phyloP scores from a whole-genome alignment of 2,329 filamentous ascomycete genomes.

The Juglanconis juglandina region DNA sequence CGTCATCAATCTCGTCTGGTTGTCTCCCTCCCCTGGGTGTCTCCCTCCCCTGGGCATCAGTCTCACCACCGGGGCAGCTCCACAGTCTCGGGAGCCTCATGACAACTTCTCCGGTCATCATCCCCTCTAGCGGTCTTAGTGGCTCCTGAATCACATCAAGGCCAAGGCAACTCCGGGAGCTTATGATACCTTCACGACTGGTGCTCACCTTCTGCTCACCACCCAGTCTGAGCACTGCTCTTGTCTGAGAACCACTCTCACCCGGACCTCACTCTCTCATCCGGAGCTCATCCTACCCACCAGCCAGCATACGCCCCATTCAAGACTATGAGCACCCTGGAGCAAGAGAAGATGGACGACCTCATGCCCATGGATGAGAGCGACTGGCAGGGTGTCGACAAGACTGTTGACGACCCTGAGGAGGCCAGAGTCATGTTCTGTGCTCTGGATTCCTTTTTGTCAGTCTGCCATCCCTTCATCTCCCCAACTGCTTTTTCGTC shows the following conservation, averaged over 20 bases:
- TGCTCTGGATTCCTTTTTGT: slow-evolving; percentile 88
- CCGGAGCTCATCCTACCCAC: not conserved
- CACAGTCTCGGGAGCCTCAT: too few species aligned
- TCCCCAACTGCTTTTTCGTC: not conserved
- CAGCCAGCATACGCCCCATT: not conserved
- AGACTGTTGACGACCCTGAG: slow-evolving; percentile 69
- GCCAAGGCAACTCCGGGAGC: too few species aligned
- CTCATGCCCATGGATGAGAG: slow-evolving; percentile 29
- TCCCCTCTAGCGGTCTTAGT: too few species aligned
- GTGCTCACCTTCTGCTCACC: not conserved
- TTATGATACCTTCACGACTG: too few species aligned
- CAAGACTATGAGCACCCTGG: not conserved
- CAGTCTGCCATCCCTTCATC: slow-evolving; percentile 35
- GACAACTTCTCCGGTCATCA: not conserved
- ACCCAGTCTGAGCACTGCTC: not conserved
- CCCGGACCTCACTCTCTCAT: too few species aligned
- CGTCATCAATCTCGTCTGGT: too few species aligned
- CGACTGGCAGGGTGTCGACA: slow-evolving; percentile 60
- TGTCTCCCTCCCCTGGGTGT: too few species aligned
- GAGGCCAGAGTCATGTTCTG: slow-evolving; percentile 77
- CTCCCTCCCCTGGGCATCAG: too few species aligned
- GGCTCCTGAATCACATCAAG: too few species aligned
- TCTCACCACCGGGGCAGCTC: too few species aligned
- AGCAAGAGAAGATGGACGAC: slow-evolving; percentile 3
- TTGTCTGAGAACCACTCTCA: too few species aligned